phyloP scores from a whole-genome alignment of 176 grass and related monocot genomes.

The Triticum dicoccoides region DNA sequence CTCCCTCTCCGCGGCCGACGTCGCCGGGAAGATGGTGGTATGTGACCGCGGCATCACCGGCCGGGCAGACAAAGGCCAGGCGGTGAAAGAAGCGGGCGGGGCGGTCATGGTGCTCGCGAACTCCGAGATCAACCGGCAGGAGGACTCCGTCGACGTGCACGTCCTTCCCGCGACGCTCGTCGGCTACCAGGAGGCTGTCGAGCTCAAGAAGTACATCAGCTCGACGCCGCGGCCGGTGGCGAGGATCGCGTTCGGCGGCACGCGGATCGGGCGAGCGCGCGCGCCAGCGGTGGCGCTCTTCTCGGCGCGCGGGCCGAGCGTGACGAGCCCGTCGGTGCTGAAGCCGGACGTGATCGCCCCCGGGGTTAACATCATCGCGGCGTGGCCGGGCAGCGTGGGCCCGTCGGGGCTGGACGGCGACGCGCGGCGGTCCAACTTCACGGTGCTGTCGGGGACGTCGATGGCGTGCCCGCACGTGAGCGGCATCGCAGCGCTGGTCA shows the following conservation, averaged over 20 bases:
- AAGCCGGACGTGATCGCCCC: constrained; percentile 82
- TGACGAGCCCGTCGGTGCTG: constrained; percentile 73
- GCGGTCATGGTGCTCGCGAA: constrained; percentile 78
- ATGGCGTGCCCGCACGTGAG: constrained; percentile 89
- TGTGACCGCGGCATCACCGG: constrained; percentile 79
- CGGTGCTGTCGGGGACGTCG: constrained; percentile 83
- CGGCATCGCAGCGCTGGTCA: constrained; percentile 67
- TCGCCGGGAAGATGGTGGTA: constrained; percentile 78
- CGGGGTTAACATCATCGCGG: constrained; percentile 95
- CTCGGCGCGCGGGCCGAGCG: constrained; percentile 73
- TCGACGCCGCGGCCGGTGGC: constrained; percentile 45
- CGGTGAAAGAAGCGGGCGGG: constrained; percentile 60
- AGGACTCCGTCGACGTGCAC: constrained; percentile 85
- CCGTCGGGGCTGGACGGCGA: constrained; percentile 69
- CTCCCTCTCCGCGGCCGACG: constrained; percentile 42
- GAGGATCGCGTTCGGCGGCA: constrained; percentile 60
- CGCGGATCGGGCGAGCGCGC: constrained; percentile 44
- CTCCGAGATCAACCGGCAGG: constrained; percentile 68
- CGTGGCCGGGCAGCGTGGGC: constrained; percentile 63
- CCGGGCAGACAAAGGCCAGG: constrained; percentile 70
- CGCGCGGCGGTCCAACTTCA: constrained; percentile 62
- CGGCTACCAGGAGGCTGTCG: constrained; percentile 51
- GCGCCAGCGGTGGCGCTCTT: constrained; percentile 71
- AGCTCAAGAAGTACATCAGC: constrained; percentile 70
- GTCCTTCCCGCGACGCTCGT: constrained; percentile 66